Percentiles rank a stretch among this genome's conserved stretches.
phyloP scores from a whole-genome alignment of 371 early-diverging fungal species.

The Coemansia sp. region DNA sequence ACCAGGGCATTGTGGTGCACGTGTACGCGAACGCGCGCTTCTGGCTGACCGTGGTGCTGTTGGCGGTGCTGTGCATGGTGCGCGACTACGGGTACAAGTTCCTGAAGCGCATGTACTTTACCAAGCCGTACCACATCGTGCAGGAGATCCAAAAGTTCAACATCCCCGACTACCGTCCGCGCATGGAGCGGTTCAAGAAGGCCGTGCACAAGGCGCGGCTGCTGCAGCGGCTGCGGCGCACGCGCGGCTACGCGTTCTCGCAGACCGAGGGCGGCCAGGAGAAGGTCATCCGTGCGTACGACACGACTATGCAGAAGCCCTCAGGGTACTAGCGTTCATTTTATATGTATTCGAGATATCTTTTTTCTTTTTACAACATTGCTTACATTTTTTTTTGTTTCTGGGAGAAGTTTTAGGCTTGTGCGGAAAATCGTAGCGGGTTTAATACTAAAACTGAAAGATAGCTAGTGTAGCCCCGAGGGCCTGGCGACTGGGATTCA shows the following conservation, averaged over 20 bases:
- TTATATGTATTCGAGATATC: no score
- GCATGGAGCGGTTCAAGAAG: slow-evolving; percentile 96
- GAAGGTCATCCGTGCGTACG: slow-evolving; percentile 91
- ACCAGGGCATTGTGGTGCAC: slow-evolving; percentile 72
- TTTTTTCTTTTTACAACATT: no score
- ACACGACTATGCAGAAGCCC: slow-evolving; percentile 93
- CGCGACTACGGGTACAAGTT: slow-evolving; percentile 94
- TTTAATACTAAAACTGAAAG: no score
- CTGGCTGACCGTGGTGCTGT: slow-evolving; percentile 81
- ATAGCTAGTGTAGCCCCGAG: no score
- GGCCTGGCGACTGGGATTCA: no score
- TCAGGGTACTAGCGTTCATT: slow-evolving; percentile 53
- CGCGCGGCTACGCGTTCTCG: slow-evolving; percentile 95
- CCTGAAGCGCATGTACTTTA: slow-evolving; percentile 72
- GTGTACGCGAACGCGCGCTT: slow-evolving; percentile 78
- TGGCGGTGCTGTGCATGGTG: slow-evolving; percentile 78
- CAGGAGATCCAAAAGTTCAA: slow-evolving; percentile 98
- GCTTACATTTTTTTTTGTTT: no score
- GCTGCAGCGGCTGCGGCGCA: slow-evolving; percentile 89
- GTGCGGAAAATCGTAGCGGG: no score
- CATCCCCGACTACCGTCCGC: slow-evolving; percentile 96
- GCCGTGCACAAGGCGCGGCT: slow-evolving; percentile 95
- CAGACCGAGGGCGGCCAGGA: slow-evolving; percentile 96
- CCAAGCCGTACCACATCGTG: slow-evolving; percentile 87
- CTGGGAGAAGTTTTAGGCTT: no score